Evolutionary conservation across 441 rosid species (phyloP).

Genomic region (Adansonia grandidieri): DNA sequence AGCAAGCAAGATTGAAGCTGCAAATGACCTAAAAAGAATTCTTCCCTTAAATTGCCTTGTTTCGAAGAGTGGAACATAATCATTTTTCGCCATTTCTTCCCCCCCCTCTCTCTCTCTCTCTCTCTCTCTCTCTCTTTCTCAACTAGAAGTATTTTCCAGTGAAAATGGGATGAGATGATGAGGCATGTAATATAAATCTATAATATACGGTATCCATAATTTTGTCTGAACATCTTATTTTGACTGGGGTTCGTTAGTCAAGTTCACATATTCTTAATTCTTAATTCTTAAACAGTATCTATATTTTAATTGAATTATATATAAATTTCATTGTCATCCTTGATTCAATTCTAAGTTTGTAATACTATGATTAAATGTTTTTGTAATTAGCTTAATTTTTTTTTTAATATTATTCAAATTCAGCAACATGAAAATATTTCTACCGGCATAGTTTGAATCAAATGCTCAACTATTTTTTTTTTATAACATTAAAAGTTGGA

Average conservation of each 20-base stretch:
- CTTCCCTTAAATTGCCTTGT: slow-evolving; percentile 17
- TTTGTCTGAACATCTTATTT: background rate
- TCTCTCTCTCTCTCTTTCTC: background rate
- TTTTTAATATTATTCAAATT: no score
- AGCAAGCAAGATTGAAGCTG: slow-evolving; percentile 21
- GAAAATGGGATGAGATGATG: background rate
- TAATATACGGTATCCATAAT: background rate
- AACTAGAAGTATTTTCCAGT: background rate
- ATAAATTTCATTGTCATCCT: no score
- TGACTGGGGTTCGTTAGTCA: background rate
- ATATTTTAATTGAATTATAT: no score
- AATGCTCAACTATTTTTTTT: no score
- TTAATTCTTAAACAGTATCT: no score
- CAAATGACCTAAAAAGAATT: background rate
- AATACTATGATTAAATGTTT: no score
- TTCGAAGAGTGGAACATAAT: slow-evolving; percentile 22
- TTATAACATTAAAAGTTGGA: no score
- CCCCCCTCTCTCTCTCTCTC: background rate
- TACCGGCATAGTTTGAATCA: no score
- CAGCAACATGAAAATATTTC: no score
- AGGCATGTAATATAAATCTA: no score
- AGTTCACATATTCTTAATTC: background rate
- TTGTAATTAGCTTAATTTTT: no score
- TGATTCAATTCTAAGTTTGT: no score
- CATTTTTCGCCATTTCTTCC: background rate